A percentile compares a stretch with the other conserved stretches of the same genome.
phyloP scores from a whole-genome alignment of 2,329 filamentous ascomycete genomes.

The Albophoma yamanashiensis region DNA sequence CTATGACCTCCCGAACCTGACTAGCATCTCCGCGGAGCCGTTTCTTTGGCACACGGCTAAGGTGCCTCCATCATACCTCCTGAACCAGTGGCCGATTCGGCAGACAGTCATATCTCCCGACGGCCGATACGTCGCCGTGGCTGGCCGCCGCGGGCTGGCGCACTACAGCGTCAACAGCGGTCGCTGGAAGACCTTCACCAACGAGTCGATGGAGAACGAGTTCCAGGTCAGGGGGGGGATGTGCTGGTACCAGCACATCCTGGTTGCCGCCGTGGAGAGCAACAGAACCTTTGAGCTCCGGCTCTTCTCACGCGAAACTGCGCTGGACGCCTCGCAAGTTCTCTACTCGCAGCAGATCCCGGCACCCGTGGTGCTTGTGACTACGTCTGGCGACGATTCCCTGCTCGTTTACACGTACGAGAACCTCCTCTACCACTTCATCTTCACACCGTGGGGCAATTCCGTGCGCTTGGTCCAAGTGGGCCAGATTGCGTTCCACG shows the following conservation, averaged over 20 bases:
- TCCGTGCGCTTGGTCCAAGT: conserved; percentile 75
- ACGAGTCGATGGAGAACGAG: conserved; percentile 70
- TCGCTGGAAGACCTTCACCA: conserved; percentile 89
- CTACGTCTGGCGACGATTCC: conserved; percentile 85
- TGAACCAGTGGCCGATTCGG: conserved; percentile 88
- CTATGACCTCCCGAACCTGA: conserved; percentile 83
- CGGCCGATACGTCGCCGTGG: conserved; percentile 89
- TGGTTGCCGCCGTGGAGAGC: conserved; percentile 87
- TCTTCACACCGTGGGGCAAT: conserved; percentile 64
- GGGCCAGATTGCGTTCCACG: conserved; percentile 96
- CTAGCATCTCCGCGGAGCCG: conserved; percentile 82
- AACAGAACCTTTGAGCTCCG: conserved; percentile 75
- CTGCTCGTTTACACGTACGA: conserved; percentile 95
- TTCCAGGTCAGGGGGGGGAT: conserved; percentile 91
- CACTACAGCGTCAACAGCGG: conserved; percentile 94
- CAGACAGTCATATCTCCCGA: conserved; percentile 82
- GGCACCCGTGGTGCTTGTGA: conserved; percentile 80
- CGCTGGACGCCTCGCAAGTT: conserved; percentile 61
- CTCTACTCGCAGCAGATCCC: conserved; percentile 70
- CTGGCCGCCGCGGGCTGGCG: conserved; percentile 81
- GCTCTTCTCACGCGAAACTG: conserved; percentile 81
- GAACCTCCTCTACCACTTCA: conserved; percentile 89
- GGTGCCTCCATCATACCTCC: conserved; percentile 73
- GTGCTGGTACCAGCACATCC: conserved; percentile 96
- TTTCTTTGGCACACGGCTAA: conserved; percentile 92